Evolutionary conservation across 73 alveolate genomes (phyloP).

Genomic region (Breviolum minutum): DNA sequence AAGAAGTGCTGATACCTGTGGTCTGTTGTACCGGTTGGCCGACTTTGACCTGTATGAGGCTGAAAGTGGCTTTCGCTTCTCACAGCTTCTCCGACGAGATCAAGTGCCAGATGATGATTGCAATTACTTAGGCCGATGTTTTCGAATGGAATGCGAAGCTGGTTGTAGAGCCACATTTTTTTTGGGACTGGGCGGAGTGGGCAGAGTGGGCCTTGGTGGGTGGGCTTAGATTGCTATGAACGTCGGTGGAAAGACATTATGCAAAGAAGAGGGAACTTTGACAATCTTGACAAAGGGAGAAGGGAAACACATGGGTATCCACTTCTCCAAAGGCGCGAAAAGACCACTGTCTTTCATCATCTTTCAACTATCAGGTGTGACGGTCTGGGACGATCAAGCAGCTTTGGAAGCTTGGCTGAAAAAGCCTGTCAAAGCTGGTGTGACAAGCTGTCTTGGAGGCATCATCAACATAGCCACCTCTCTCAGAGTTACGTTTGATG

Average conservation of each 20-base stretch:
- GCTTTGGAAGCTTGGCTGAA: slow-evolving; percentile 59
- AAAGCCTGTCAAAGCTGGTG: too few relatives aligned
- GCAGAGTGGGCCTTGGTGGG: too few relatives aligned
- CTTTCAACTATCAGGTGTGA: slow-evolving; percentile 38
- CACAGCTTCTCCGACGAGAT: slow-evolving; percentile 86
- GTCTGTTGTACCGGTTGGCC: too few relatives aligned
- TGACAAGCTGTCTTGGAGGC: too few relatives aligned
- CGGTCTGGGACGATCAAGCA: slow-evolving; percentile 66
- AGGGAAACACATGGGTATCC: background rate
- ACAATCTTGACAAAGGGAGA: background rate
- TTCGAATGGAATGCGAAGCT: too few relatives aligned
- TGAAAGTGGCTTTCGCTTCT: slow-evolving; percentile 56
- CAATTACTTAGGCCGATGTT: slow-evolving; percentile 40
- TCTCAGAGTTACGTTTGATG: too few relatives aligned
- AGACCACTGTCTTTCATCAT: background rate
- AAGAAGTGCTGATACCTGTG: background rate
- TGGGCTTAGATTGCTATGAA: too few relatives aligned
- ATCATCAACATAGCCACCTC: too few relatives aligned
- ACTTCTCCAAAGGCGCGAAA: too few relatives aligned
- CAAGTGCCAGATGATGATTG: slow-evolving; percentile 82
- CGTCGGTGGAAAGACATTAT: background rate
- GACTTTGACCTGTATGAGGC: background rate
- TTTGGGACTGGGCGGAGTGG: too few relatives aligned
- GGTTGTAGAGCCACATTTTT: too few relatives aligned
- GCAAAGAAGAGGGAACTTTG: background rate